Base-by-base conservation (phyloP, 2,329 filamentous ascomycete species). In the Chrysosporium queenslandicum region DNA sequence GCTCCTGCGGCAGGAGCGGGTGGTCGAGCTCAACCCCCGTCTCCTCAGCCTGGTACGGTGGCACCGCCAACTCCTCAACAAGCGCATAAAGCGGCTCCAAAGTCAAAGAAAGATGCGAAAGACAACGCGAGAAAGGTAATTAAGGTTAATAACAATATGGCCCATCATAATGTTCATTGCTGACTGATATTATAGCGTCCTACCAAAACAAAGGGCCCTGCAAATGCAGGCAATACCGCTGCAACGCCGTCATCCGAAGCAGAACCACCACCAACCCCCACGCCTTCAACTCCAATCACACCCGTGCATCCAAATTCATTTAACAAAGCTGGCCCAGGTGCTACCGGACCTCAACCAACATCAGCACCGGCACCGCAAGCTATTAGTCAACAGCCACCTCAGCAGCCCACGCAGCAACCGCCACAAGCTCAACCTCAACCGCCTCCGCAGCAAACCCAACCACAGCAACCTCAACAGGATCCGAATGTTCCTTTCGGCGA, bases 11-110 rank as follows among this genome's bases (percentile, higher is more conserved):
- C 64, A 36, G 69, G 65, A 16, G 49, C 45, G 46, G 61, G 64
- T 53, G 70, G 69, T 46, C 69, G 71, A 29, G 63, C 65, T 21
- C 68, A 70, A 56, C 68, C 70, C 14, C 63, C 66, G 20, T 75
- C 74, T 50, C 73, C 73, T 46, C 66, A 72, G 52, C 68, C 67
- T n/a, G 65, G 63, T 40, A 59, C 61, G 16, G 68, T 71, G 52
- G 78, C 78, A 18, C 79, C 80, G 14, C 80, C 80, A 4, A 83
- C 81, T 4, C 81, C 81, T 1, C 78, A 76, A 55, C 79, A 80
- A 63, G 61, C 68, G n/a, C 77, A 75, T 62, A 83, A 73, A 61
- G 71, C 66, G n/a, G 76, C 74, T 46, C 77, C 76, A 7, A 82
- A 80, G 63, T 60, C 61, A n/a, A 82, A 82, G 70, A 80, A 81